Base-by-base conservation (phyloP, 225 moss, liverwort and hornwort genomes). In the Rhytidiadelphus loreus region DNA sequence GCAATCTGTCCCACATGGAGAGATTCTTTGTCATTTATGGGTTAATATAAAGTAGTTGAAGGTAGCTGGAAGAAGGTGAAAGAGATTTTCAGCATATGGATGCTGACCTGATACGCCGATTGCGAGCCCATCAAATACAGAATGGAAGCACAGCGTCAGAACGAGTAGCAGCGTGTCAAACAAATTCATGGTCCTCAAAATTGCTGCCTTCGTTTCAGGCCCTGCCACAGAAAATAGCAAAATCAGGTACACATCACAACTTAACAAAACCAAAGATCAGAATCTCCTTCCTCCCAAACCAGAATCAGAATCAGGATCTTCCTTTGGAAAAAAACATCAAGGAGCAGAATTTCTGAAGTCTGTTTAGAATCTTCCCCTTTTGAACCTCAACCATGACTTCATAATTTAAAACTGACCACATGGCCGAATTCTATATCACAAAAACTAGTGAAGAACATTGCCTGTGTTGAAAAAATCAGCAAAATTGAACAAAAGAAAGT, bases 81-180 rank as follows among this genome's bases (percentile, higher is more conserved):
- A 48, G 52, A 46, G 41, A 70, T n/a, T 11, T 15, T 39, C 25
- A 41, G 52, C 37, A 20, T 69, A 68, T 61, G 68, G 33, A 60
- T 22, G 63, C 85, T 81, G 35, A 93, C 96, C 94, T 93, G 94
- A 85, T 82, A 97, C 93, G 33, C 98, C 98, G 66, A 97, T 95
- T 9, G 94, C 96, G 41, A 98, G 94, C 3, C 98, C 97, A 86
- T 98, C 97, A 61, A 96, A 97, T 53, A 98, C 79, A 46, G 96
- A 98, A 88, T 98, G 98, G 89, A 97, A 96, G 83, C 96, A 96
- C 63, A 97, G 90, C 73, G 93, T 95, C 53, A 95, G 57, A 41
- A 95, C 81, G 87, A 97, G 86, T 48, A 98, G 89, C 82, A 98
- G 3, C n/a, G 94, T 90, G 77, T 97, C 96, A 37, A 93, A 96